Conservation (phyloP, 225 moss, liverwort and hornwort genomes). For the Marchantia paleacea region DNA sequence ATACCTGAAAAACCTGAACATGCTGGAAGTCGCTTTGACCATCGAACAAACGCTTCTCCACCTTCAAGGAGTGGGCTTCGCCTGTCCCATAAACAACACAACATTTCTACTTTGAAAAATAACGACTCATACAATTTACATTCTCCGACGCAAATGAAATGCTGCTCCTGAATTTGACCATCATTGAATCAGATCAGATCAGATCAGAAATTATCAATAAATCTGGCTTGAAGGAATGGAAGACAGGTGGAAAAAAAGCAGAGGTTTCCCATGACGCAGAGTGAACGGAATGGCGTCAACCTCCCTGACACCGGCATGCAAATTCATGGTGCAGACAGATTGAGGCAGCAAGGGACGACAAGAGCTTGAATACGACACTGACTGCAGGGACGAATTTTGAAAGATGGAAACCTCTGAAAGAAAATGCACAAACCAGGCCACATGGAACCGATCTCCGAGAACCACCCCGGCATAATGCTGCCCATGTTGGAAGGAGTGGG, state of each 20-base stretch:
- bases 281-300: neutral
- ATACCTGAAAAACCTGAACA: conserved; percentile 94
- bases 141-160: neutral
- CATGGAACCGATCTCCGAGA: conserved; percentile 93
- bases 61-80: conserved; percentile 92
- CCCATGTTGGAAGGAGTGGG: conserved; percentile 49
- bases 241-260: neutral
- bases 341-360: neutral
- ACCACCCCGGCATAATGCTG: conserved; percentile 89
- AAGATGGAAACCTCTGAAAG: neutral
- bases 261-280: neutral
- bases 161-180: neutral
- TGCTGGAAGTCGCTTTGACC: conserved; percentile 91
- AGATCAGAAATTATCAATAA: neutral
- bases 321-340: neutral
- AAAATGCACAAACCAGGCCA: conserved; percentile 70
- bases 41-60: conserved; percentile 85
- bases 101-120: neutral
- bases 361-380: neutral
- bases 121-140: neutral
- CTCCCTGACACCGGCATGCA: neutral
- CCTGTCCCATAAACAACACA: conserved; percentile 41
- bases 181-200: neutral
- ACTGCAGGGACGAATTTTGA: neutral
- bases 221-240: too few species aligned